Evolutionary conservation across 306 rosid genomes (phyloP).

Genomic region (Adenanthera pavonina): DNA sequence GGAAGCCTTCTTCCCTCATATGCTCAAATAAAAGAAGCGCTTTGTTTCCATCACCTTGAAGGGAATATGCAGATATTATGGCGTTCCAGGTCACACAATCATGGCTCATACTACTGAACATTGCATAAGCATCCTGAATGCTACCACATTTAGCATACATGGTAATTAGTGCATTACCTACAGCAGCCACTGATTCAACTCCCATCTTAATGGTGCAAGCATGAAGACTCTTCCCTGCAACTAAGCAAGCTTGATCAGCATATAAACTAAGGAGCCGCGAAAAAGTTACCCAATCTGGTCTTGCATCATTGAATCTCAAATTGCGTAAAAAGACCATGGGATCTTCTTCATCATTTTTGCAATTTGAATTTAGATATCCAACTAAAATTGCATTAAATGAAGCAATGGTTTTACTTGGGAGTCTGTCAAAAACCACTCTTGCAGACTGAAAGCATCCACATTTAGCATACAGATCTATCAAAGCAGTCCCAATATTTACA

Average conservation of each 20-base stretch:
- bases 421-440: conserved; percentile 42
- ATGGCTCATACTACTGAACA: conserved; percentile 40
- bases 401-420: conserved; percentile 47
- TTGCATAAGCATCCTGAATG: conserved; percentile 52
- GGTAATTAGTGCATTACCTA: conserved; percentile 55
- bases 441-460: conserved; percentile 52
- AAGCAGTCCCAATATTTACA: conserved; percentile 44
- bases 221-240: conserved; percentile 57
- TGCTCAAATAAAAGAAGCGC: conserved; percentile 50
- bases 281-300: conserved; percentile 48
- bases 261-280: conserved; percentile 53
- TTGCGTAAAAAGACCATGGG: conserved; percentile 47
- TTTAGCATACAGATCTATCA: conserved; percentile 54
- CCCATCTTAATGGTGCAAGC: conserved; percentile 40
- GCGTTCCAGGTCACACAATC: conserved; percentile 58
- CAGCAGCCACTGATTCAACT: conserved; percentile 47
- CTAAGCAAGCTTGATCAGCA: conserved; percentile 55
- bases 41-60: conserved; percentile 54
- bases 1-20: conserved; percentile 53
- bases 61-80: conserved; percentile 55
- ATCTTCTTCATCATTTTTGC: conserved; percentile 45
- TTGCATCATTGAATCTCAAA: conserved; percentile 44
- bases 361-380: conserved; percentile 51
- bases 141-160: conserved; percentile 67
- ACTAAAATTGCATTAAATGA: conserved; percentile 55